A percentile compares a stretch with the other conserved stretches of the same genome.
These are phyloP conservation scores for Glycine tomentella DNA, from an alignment of 306 rosid genomes.

Conservation along the genomic window DNA sequence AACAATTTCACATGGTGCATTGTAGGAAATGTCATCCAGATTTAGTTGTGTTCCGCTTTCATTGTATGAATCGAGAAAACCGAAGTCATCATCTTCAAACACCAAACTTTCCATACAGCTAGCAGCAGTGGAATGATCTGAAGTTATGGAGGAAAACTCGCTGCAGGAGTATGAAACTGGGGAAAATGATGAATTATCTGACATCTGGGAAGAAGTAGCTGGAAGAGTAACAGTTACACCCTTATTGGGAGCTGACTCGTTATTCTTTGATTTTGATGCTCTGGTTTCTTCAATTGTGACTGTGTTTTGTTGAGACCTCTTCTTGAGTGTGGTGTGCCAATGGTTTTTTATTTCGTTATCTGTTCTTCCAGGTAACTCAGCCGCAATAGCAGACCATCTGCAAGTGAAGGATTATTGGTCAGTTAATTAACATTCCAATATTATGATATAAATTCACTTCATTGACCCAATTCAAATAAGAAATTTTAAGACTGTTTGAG, in stretches of 20 bases:
- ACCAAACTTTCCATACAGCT: conserved; percentile 10
- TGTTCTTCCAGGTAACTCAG: conserved; percentile 52
- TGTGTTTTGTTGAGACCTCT: background rate
- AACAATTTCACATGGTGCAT: background rate
- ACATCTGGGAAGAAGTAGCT: conserved; percentile 15
- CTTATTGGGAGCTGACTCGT: background rate
- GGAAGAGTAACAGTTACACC: conserved; percentile 7
- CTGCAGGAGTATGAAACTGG: conserved; percentile 19
- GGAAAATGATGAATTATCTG: conserved; percentile 35
- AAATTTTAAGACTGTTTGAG: too few species aligned
- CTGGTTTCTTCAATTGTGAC: background rate
- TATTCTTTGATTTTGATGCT: conserved; percentile 19
- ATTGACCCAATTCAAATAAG: too few species aligned
- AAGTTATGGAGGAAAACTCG: conserved; percentile 32
- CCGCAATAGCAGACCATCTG: conserved; percentile 58
- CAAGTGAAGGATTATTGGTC: background rate
- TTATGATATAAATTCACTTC: too few species aligned
- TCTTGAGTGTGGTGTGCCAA: conserved; percentile 56
- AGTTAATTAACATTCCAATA: background rate
- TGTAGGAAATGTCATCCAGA: conserved; percentile 28
- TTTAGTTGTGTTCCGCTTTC: conserved; percentile 39
- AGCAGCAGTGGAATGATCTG: background rate
- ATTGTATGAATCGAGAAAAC: conserved; percentile 42
- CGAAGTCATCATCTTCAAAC: conserved; percentile 41
- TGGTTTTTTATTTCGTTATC: conserved; percentile 58